These are phyloP conservation scores for Lasiodiplodia theobromae DNA, from an alignment of 2,329 filamentous ascomycete genomes.

Conservation along the genomic window DNA sequence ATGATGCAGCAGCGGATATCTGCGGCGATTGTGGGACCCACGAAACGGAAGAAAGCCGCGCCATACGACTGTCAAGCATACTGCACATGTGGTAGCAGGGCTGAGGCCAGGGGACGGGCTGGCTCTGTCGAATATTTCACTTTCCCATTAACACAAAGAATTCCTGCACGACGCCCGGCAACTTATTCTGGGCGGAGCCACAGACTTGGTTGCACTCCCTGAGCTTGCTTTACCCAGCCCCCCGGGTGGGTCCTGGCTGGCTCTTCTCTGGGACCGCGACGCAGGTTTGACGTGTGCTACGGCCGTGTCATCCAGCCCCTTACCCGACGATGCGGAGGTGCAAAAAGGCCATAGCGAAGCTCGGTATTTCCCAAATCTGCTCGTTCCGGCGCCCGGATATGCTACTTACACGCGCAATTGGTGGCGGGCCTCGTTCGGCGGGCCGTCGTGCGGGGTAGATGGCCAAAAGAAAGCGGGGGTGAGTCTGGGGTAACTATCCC, in stretches of 20 bases:
- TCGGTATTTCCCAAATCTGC: constrained; percentile 3
- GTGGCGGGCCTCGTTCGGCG: neutral
- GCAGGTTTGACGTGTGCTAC: neutral
- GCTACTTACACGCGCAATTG: neutral
- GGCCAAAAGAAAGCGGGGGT: constrained; percentile 15
- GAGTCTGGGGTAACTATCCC: constrained; percentile 8
- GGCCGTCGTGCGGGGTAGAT: constrained; percentile 10
- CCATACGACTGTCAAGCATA: neutral
- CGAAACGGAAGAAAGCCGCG: neutral
- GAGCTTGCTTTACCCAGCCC: neutral
- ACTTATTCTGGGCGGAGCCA: neutral
- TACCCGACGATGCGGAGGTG: constrained; percentile 15
- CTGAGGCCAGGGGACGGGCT: neutral
- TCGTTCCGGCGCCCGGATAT: constrained; percentile 9
- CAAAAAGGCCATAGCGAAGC: neutral
- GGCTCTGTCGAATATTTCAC: neutral
- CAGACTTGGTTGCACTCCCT: neutral
- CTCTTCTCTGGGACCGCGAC: neutral
- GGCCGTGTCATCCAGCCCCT: neutral
- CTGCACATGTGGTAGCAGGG: too few species aligned
- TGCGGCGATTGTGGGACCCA: neutral
- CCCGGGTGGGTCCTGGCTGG: neutral
- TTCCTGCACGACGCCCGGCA: neutral
- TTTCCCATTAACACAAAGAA: neutral
- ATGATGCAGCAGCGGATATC: neutral